Evolutionary conservation across 2,329 filamentous ascomycete genomes (phyloP), one percentile per base, ranked within the genome.

Genomic region (Chaetomiaceae sp.): DNA sequence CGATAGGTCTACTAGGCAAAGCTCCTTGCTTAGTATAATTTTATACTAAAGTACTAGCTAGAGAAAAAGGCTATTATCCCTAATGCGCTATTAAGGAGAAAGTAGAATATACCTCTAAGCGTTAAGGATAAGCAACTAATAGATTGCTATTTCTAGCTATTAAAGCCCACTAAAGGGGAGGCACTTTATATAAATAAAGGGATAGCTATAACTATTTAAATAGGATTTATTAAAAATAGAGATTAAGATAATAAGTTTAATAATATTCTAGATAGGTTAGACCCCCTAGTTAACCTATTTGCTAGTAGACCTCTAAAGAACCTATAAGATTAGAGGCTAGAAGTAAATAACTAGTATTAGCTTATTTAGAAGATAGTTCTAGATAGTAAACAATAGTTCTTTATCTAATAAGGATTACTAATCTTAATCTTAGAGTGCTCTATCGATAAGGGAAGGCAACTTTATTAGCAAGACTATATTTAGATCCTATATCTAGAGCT

Each of bases 291-390:
- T 4, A 47, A 47, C 32, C 44, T 32, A 4, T 47, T 47, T 18
- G 2, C 29, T n/a, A n/a, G 26, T 2, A 15, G 3, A 5, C 44
- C 30, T 4, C 11, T 46, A 5, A 46, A 17, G 15, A 19, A 36
- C 12, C 38, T 41, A 1, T 47, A 15, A 32, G 24, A 41, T 5
- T 24, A 47, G 19, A 38, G 30, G 15, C 35, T 47, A 2, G 38
- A 47, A 9, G 44, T 32, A 3, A 47, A 47, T n/a, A 47, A 47
- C 44, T 38, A 32, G 2, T 47, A 41, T 6, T 41, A n/a, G n/a
- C n/a, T n/a, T n/a, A n/a, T n/a, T n/a, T n/a, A n/a, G n/a, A n/a
- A n/a, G n/a, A n/a, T n/a, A 32, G 37, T 47, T n/a, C n/a, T 2
- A 2, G 44, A 47, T 10, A 32, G 37, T 14, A 24, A 32, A 10